Conservation (phyloP, 176 grass and related monocot genomes). For the Musa troglodytarum region DNA sequence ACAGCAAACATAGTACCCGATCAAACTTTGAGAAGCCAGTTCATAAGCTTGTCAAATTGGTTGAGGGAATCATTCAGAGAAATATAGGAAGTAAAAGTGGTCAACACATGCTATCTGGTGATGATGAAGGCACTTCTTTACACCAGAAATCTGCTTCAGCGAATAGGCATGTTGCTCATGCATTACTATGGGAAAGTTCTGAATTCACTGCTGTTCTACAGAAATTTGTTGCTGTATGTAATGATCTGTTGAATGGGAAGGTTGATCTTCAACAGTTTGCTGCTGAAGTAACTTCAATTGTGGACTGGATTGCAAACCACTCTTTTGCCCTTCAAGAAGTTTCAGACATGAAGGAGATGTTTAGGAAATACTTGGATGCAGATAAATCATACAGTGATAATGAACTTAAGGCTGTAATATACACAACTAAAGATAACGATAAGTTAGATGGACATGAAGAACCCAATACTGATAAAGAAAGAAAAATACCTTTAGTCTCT, state of each 20-base stretch:
- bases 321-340: constrained; percentile 10
- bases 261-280: neutral
- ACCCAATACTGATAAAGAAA: neutral
- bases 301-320: constrained; percentile 12
- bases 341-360: constrained; percentile 16
- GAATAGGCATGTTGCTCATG: constrained; percentile 3
- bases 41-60: constrained; percentile 2
- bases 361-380: constrained; percentile 14
- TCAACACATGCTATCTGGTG: neutral
- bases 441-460: constrained; percentile 19
- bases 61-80: constrained; percentile 4
- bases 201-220: constrained; percentile 10
- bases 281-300: constrained; percentile 8
- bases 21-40: neutral
- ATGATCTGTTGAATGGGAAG: neutral
- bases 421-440: neutral
- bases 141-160: neutral
- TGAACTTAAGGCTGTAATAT: neutral
- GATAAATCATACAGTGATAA: constrained; percentile 16
- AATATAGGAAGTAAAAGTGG: neutral
- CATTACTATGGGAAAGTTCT: constrained; percentile 14
- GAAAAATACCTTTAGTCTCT: neutral
- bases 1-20: neutral
- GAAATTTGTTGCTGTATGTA: constrained; percentile 2
- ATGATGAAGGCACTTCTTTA: neutral